Evolutionary conservation across 2,329 filamentous ascomycete species (phyloP).

Genomic region (Fusarium tupiense): DNA sequence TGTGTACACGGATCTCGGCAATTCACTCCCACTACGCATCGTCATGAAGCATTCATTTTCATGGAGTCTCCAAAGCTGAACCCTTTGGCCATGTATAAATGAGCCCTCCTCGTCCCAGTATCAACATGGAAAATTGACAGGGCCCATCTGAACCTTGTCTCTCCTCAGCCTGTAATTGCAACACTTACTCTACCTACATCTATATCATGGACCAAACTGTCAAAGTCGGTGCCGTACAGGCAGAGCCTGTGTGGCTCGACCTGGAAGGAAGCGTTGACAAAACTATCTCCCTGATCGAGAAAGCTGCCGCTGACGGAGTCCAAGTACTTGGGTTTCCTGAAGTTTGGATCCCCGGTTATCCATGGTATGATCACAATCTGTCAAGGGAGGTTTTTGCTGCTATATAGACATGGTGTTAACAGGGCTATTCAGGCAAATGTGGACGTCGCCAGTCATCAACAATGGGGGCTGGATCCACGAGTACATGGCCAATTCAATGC

Average conservation of each 20-base stretch:
- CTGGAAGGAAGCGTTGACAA: not conserved
- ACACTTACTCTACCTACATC: not conserved
- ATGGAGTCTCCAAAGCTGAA: not conserved
- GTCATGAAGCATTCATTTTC: not conserved
- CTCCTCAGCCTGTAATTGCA: rapidly evolving
- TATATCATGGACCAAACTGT: not conserved
- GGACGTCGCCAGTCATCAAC: not conserved
- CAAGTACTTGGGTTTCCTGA: constrained; percentile 2
- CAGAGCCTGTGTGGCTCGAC: not conserved
- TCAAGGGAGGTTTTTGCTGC: not conserved
- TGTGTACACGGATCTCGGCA: not conserved
- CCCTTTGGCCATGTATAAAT: not conserved
- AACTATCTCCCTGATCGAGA: not conserved
- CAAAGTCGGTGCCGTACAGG: not conserved
- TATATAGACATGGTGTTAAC: not conserved
- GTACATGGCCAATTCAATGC: not conserved
- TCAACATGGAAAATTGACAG: not conserved
- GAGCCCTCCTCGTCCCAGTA: not conserved
- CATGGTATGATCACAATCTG: not conserved
- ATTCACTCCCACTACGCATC: not conserved
- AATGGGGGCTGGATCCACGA: not conserved
- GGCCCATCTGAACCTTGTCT: not conserved
- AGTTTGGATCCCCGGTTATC: constrained; percentile 1
- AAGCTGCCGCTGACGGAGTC: not conserved
- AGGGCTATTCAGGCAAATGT: not conserved